phyloP scores from a whole-genome alignment of 768 basidiomycete genomes.

The Lactifluus piperatus region DNA sequence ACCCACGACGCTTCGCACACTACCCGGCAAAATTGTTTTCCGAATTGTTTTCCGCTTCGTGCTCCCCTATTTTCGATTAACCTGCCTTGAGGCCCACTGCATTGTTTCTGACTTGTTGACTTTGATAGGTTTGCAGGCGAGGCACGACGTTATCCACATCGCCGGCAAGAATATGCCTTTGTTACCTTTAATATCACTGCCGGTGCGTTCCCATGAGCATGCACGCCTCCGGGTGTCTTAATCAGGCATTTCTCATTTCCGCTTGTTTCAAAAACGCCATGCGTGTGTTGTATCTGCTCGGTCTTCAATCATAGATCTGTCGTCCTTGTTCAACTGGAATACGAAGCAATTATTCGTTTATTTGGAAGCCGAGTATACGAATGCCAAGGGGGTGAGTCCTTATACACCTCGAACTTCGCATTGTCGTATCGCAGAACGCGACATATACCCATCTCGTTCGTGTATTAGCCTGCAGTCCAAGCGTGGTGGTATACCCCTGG shows the following conservation, averaged over 20 bases:
- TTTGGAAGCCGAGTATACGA: conserved; percentile 76
- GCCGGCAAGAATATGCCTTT: conserved; percentile 69
- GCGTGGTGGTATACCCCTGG: neutral
- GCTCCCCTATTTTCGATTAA: neutral
- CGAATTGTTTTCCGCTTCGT: neutral
- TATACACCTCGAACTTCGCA: neutral
- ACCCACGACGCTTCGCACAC: neutral
- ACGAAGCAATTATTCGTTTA: conserved; percentile 93
- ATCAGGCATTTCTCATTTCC: neutral
- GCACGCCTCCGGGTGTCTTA: neutral
- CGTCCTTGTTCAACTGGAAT: conserved; percentile 88
- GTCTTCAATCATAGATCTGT: conserved; percentile 47
- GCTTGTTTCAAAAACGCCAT: neutral
- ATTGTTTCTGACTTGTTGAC: neutral
- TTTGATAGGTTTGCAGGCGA: conserved; percentile 18
- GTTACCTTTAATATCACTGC: conserved; percentile 75
- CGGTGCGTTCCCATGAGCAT: conserved; percentile 38
- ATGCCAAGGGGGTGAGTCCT: conserved; percentile 55
- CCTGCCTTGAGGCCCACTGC: neutral
- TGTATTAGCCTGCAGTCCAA: too few species aligned
- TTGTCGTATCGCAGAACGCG: neutral
- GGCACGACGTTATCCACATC: conserved; percentile 41
- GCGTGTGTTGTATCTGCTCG: neutral
- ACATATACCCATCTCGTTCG: neutral
- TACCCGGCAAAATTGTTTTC: neutral